Evolutionary conservation across 1,284 basidiomycete species (phyloP).

Genomic region (Rhodotorula sp.): DNA sequence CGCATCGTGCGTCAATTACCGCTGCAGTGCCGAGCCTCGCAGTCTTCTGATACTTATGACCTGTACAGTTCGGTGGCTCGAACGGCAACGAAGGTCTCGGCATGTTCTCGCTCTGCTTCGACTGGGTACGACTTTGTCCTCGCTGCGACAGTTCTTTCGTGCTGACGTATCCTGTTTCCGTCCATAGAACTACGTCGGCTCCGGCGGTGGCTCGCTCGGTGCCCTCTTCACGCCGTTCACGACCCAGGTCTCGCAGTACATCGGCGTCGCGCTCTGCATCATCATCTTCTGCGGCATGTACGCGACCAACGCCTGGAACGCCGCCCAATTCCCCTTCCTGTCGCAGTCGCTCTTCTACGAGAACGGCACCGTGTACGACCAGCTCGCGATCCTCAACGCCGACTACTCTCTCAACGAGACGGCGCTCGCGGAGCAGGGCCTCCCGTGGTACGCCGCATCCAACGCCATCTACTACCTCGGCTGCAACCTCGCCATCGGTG

Average conservation of each 20-base stretch:
- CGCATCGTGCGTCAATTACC: slow-evolving; percentile 56
- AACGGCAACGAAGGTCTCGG: slow-evolving; percentile 67
- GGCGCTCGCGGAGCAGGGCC: slow-evolving; percentile 34
- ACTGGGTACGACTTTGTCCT: slow-evolving; percentile 53
- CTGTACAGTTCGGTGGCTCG: slow-evolving; percentile 39
- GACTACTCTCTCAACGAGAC: slow-evolving; percentile 79
- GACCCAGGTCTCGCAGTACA: slow-evolving; percentile 39
- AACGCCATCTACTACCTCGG: slow-evolving; percentile 37
- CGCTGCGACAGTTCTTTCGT: too few relatives aligned
- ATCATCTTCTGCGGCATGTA: slow-evolving; percentile 63
- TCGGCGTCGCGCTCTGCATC: slow-evolving; percentile 50
- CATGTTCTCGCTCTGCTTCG: slow-evolving; percentile 55
- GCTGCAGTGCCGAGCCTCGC: slow-evolving; percentile 38
- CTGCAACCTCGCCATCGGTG: slow-evolving; percentile 43
- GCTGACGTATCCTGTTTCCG: too few relatives aligned
- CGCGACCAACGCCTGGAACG: slow-evolving; percentile 26
- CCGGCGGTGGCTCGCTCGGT: slow-evolving; percentile 41
- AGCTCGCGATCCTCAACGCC: slow-evolving; percentile 71
- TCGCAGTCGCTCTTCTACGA: slow-evolving; percentile 61
- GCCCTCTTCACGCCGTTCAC: slow-evolving; percentile 37
- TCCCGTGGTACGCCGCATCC: slow-evolving; percentile 34
- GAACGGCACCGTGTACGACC: slow-evolving; percentile 59
- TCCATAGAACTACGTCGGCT: slow-evolving; percentile 32
- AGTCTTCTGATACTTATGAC: not conserved
- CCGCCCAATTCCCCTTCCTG: slow-evolving; percentile 60